Evolutionary conservation across 2,329 filamentous ascomycete species (phyloP).

Genomic region (Claviceps sp.): DNA sequence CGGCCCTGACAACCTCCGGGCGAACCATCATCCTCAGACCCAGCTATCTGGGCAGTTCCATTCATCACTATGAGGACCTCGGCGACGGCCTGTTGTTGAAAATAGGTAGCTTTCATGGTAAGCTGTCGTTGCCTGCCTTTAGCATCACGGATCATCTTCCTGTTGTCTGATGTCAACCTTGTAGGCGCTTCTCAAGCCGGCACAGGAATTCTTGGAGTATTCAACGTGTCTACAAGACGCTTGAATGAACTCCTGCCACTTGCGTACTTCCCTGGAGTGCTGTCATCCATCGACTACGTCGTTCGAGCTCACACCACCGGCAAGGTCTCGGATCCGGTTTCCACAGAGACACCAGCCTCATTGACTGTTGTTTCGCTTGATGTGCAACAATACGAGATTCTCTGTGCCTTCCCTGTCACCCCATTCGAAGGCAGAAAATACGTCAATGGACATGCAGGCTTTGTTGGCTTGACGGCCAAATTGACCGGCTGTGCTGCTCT

Average conservation of each 20-base stretch:
- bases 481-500: constrained; percentile 83
- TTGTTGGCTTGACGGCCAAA: constrained; percentile 69
- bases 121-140: constrained; percentile 5
- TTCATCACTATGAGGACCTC: constrained; percentile 63
- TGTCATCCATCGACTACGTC: constrained; percentile 47
- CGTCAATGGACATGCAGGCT: constrained; percentile 40
- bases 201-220: constrained; percentile 66
- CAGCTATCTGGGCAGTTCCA: constrained; percentile 56
- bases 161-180: not conserved
- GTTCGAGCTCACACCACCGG: constrained; percentile 60
- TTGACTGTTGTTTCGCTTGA: constrained; percentile 51
- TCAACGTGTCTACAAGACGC: constrained; percentile 57
- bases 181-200: constrained; percentile 46
- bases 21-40: constrained; percentile 74
- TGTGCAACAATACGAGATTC: constrained; percentile 62
- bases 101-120: constrained; percentile 64
- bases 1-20: constrained; percentile 55
- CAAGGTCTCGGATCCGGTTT: constrained; percentile 40
- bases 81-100: constrained; percentile 62
- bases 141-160: not conserved
- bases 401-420: constrained; percentile 58
- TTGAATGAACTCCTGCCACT: constrained; percentile 59
- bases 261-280: constrained; percentile 57
- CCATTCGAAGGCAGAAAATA: constrained; percentile 33
- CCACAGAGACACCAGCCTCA: constrained; percentile 26